A percentile compares a stretch with the other conserved stretches of the same genome.
Conservation (phyloP, 2,329 filamentous ascomycete species). For the Colletotrichum phormii region DNA sequence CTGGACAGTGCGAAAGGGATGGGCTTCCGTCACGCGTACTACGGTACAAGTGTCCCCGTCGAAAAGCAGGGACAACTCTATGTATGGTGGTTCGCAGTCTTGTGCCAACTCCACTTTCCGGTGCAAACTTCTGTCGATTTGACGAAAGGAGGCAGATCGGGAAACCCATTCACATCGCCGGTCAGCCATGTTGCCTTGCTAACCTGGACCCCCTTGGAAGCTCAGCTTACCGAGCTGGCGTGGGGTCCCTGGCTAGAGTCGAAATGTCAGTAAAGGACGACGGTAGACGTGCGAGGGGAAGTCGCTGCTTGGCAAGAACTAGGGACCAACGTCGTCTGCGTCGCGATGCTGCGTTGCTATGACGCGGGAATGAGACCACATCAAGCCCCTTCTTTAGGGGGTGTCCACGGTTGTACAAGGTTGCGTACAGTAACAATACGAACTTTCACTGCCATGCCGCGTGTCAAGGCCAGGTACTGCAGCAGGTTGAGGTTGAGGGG, state of each 20-base stretch:
- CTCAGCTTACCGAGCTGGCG: background rate
- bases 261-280: constrained; percentile 9
- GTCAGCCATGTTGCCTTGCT: background rate
- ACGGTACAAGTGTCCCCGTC: background rate
- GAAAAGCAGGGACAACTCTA: background rate
- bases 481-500: background rate
- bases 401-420: constrained; percentile 4
- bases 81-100: background rate
- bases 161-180: constrained; percentile 21
- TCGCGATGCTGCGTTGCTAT: constrained; percentile 17
- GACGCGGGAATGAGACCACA: constrained; percentile 29
- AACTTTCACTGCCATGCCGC: background rate
- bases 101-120: background rate
- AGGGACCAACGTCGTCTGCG: constrained; percentile 9
- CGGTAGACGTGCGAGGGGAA: background rate
- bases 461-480: background rate
- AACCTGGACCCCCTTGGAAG: background rate
- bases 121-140: background rate
- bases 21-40: background rate
- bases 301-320: constrained; percentile 4
- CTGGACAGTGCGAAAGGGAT: constrained; percentile 5
- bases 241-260: constrained; percentile 13
- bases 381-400: background rate
- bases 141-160: constrained; percentile 15
- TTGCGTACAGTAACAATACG: background rate